Evolutionary conservation across 208 protist species (phyloP).

Genomic region (Lotmaria passim): DNA sequence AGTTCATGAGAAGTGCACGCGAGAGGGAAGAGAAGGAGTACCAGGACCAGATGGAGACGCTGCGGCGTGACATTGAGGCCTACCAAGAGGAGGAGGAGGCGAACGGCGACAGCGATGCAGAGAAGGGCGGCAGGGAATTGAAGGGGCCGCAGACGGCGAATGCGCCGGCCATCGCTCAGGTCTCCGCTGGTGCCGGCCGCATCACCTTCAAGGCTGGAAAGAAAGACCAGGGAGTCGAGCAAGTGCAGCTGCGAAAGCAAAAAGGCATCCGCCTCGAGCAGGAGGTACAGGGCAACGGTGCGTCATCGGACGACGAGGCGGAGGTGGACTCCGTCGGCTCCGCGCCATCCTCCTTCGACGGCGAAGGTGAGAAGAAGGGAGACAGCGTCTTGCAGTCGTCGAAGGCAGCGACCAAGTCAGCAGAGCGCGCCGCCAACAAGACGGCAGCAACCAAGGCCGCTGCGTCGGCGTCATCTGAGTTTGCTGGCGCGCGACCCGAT

Average conservation of each 20-base stretch:
- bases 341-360: slow-evolving; percentile 7
- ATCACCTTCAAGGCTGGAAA: slow-evolving; percentile 28
- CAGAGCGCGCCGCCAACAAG: background rate
- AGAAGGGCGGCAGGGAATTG: background rate
- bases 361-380: background rate
- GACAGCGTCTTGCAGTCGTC: background rate
- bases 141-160: background rate
- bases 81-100: slow-evolving; percentile 37
- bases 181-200: slow-evolving; percentile 19
- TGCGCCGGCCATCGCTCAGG: background rate
- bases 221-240: slow-evolving; percentile 39
- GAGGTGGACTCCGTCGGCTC: slow-evolving; percentile 13
- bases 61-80: slow-evolving; percentile 60
- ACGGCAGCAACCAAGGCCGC: background rate
- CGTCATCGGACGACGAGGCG: slow-evolving; percentile 15
- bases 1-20: slow-evolving; percentile 87
- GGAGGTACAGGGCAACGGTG: slow-evolving; percentile 14
- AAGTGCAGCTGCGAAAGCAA: slow-evolving; percentile 54
- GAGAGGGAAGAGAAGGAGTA: slow-evolving; percentile 71
- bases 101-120: background rate
- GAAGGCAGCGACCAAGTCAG: background rate
- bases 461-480: slow-evolving; percentile 12
- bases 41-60: slow-evolving; percentile 51
- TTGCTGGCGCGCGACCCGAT: slow-evolving; percentile 23
- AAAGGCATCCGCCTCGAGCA: slow-evolving; percentile 42